Evolutionary conservation across 2,329 filamentous ascomycete species (phyloP).

Genomic region (Ustulina deusta): DNA sequence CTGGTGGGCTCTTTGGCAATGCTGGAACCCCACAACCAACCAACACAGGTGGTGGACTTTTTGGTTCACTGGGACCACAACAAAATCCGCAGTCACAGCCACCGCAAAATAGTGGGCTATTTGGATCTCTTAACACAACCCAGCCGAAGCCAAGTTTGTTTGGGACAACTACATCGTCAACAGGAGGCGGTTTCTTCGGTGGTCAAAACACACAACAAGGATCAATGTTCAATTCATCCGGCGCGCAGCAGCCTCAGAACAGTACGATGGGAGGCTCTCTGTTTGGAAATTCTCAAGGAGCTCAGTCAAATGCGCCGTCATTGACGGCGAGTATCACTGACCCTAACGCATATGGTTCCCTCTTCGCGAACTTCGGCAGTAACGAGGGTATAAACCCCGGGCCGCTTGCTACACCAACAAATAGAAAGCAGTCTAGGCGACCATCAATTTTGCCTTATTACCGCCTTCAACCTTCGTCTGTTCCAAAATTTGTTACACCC

Average conservation of each 20-base stretch:
- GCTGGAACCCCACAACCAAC: slow-evolving; percentile 53
- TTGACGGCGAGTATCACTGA: slow-evolving; percentile 85
- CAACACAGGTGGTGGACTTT: slow-evolving; percentile 61
- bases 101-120: slow-evolving; percentile 59
- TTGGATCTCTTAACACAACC: slow-evolving; percentile 63
- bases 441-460: slow-evolving; percentile 85
- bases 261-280: slow-evolving; percentile 65
- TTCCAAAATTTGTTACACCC: slow-evolving; percentile 83
- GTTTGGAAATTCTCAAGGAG: slow-evolving; percentile 66
- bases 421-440: slow-evolving; percentile 79
- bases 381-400: slow-evolving; percentile 79
- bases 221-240: slow-evolving; percentile 61
- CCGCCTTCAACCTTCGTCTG: slow-evolving; percentile 84
- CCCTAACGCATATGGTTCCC: slow-evolving; percentile 88
- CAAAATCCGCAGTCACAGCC: slow-evolving; percentile 55
- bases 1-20: slow-evolving; percentile 59
- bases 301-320: slow-evolving; percentile 67
- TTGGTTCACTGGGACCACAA: slow-evolving; percentile 57
- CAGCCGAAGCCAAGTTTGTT: slow-evolving; percentile 70
- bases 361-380: slow-evolving; percentile 80
- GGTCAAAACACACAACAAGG: slow-evolving; percentile 58
- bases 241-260: slow-evolving; percentile 64
- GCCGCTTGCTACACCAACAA: slow-evolving; percentile 90
- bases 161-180: slow-evolving; percentile 57
- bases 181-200: slow-evolving; percentile 68